Evolutionary conservation across 352 stramenopile genomes (phyloP).

Genomic region (Phytopythium litorale): DNA sequence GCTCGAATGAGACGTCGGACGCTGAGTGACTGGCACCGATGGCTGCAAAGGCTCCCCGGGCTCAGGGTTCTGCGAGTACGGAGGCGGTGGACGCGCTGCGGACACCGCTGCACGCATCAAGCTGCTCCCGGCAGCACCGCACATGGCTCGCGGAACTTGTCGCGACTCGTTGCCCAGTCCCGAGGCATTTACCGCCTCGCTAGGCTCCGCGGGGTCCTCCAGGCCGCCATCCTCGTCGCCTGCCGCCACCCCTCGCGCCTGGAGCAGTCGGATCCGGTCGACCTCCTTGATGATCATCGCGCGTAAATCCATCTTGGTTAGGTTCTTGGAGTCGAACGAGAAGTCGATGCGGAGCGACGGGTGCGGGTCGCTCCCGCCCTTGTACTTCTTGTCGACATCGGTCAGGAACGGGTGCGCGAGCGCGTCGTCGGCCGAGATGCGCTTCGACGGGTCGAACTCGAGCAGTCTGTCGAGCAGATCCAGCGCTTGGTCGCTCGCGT

Average conservation of each 20-base stretch:
- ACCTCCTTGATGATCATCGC: slow-evolving; percentile 73
- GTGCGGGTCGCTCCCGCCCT: slow-evolving; percentile 29
- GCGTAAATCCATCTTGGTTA: slow-evolving; percentile 63
- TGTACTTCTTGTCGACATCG: slow-evolving; percentile 64
- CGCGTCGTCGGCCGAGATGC: slow-evolving; percentile 56
- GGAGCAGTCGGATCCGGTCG: slow-evolving; percentile 38
- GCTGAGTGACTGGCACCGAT: neutral
- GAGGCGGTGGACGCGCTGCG: slow-evolving; percentile 10
- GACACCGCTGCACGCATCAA: slow-evolving; percentile 21
- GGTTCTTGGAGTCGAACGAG: slow-evolving; percentile 71
- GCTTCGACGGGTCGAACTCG: slow-evolving; percentile 56
- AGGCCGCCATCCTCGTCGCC: neutral
- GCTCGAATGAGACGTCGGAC: neutral
- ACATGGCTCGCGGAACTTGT: neutral
- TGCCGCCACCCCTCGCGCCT: neutral
- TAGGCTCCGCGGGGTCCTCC: neutral
- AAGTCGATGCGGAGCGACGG: slow-evolving; percentile 46
- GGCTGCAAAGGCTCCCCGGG: slow-evolving; percentile 13
- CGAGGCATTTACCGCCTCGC: neutral
- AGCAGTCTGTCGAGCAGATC: slow-evolving; percentile 64
- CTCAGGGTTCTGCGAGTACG: slow-evolving; percentile 9
- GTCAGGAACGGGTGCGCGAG: slow-evolving; percentile 70
- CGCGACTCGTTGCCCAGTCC: too few relatives aligned
- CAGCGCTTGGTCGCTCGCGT: slow-evolving; percentile 42
- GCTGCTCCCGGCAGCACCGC: slow-evolving; percentile 21